A percentile compares a stretch with the other conserved stretches of the same genome.
Conservation (phyloP, 805 yeast species). For the Candida awuae region DNA sequence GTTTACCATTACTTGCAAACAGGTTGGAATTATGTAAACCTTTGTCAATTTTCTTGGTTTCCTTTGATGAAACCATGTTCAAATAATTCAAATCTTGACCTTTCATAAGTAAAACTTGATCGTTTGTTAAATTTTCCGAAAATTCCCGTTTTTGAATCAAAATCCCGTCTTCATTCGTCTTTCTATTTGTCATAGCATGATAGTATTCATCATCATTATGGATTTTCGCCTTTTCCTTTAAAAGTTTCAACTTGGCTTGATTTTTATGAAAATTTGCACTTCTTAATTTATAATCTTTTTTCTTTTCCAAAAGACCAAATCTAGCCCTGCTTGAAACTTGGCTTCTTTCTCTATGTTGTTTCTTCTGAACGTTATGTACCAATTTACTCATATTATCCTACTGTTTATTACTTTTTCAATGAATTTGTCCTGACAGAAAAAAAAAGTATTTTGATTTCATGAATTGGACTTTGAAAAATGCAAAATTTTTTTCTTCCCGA, state of each 20-base stretch:
- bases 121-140: conserved; percentile 51
- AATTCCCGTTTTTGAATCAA: conserved; percentile 54
- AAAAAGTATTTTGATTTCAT: background rate
- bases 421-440: too few species aligned
- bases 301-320: conserved; percentile 87
- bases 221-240: conserved; percentile 61
- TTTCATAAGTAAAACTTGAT: conserved; percentile 74
- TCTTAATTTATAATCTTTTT: conserved; percentile 64
- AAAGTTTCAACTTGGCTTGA: conserved; percentile 56
- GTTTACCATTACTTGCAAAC: conserved; percentile 54
- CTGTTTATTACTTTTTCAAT: background rate
- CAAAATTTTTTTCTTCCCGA: conserved; percentile 3
- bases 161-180: conserved; percentile 65
- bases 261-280: conserved; percentile 52
- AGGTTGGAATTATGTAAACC: conserved; percentile 42
- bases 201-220: conserved; percentile 94
- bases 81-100: conserved; percentile 88
- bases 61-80: conserved; percentile 66
- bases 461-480: background rate
- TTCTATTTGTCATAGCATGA: conserved; percentile 76
- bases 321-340: conserved; percentile 69
- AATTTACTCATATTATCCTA: conserved; percentile 54
- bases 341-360: conserved; percentile 90
- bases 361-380: conserved; percentile 89
- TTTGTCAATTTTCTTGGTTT: conserved; percentile 55